Conservation (phyloP, 2,329 filamentous ascomycete genomes). For the Xylaria arbuscula region DNA sequence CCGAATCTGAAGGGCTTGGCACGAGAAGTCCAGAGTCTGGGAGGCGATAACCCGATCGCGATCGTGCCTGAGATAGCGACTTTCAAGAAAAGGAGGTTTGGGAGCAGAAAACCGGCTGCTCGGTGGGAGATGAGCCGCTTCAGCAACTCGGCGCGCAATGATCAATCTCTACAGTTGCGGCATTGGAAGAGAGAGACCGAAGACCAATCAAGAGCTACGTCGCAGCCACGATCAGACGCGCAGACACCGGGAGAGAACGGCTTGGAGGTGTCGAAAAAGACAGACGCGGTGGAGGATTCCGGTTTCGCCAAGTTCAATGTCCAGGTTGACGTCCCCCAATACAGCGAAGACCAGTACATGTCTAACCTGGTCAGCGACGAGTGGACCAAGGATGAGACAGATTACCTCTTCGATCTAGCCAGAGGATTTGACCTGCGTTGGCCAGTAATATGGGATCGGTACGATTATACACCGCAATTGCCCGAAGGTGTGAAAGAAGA, state of each 20-base stretch:
- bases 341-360: conserved; percentile 88
- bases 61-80: conserved; percentile 70
- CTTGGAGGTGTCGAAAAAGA: conserved; percentile 54
- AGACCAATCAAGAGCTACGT: conserved; percentile 45
- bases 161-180: conserved; percentile 73
- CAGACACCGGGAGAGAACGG: conserved; percentile 47
- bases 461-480: conserved; percentile 73
- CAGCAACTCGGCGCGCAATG: conserved; percentile 78
- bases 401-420: conserved; percentile 83
- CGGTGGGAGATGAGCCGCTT: conserved; percentile 78
- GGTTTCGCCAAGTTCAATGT: conserved; percentile 90
- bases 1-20: conserved; percentile 72
- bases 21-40: conserved; percentile 72
- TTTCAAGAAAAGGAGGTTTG: conserved; percentile 69
- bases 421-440: conserved; percentile 88
- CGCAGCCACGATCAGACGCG: conserved; percentile 41
- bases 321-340: conserved; percentile 79
- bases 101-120: conserved; percentile 65
- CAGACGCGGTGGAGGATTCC: conserved; percentile 65
- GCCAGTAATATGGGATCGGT: conserved; percentile 92
- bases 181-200: conserved; percentile 82
- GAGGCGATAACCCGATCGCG: conserved; percentile 74
- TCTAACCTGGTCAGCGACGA: conserved; percentile 76
- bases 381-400: conserved; percentile 94
- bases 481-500: conserved; percentile 53